These are phyloP conservation scores for Colletotrichum phormii DNA, from an alignment of 2,329 filamentous ascomycete species.

Conservation along the genomic window DNA sequence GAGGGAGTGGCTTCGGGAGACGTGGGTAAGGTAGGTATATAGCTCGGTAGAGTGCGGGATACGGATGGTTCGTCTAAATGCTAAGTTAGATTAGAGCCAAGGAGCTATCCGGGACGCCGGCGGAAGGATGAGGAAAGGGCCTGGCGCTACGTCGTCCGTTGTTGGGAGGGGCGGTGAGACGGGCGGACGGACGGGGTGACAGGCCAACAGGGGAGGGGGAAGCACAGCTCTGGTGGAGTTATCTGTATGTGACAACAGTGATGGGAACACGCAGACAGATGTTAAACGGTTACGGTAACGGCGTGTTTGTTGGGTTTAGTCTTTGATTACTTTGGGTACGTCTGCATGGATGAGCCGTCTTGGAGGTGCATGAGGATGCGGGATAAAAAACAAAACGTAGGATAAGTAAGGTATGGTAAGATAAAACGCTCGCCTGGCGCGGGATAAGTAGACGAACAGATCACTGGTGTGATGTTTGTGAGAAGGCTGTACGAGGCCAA, in stretches of 20 bases:
- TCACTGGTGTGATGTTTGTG: neutral
- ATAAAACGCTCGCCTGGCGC: neutral
- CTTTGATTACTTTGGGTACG: neutral
- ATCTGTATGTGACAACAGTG: neutral
- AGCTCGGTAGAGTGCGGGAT: neutral
- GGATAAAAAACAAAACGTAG: no score
- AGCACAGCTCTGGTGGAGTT: neutral
- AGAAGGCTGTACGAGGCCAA: neutral
- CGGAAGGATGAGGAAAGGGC: neutral
- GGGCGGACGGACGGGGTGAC: neutral
- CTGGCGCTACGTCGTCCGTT: neutral
- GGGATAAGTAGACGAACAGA: neutral
- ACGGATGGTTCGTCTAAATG: constrained; percentile 20
- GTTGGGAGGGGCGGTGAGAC: neutral
- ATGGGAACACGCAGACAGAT: neutral
- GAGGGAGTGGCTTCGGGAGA: neutral
- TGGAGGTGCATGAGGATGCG: no score
- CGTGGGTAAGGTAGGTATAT: neutral
- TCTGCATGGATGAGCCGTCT: neutral
- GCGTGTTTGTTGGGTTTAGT: neutral
- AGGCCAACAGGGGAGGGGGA: neutral
- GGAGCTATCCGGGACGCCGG: constrained; percentile 2
- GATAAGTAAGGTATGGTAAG: no score
- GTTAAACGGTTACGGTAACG: neutral
- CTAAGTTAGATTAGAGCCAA: neutral